phyloP scores from a whole-genome alignment of 257 asterid species.

The Apocynum venetum region DNA sequence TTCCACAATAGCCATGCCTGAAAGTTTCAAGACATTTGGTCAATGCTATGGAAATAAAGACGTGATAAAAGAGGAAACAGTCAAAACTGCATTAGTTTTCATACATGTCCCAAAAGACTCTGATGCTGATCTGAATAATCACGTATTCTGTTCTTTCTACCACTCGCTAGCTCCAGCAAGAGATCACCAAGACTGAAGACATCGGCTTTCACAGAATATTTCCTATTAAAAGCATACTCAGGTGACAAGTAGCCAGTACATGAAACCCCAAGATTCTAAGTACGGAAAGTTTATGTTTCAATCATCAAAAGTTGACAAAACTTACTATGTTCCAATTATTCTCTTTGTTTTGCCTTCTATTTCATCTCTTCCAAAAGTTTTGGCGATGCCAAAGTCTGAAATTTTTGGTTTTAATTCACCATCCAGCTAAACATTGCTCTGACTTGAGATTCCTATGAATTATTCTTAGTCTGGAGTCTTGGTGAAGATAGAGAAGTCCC shows the following conservation, averaged over 20 bases:
- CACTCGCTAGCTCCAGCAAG: conserved; percentile 20
- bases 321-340: conserved; percentile 30
- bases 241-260: conserved; percentile 27
- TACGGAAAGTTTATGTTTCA: neutral
- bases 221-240: conserved; percentile 21
- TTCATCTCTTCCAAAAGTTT: conserved; percentile 18
- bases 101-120: conserved; percentile 32
- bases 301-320: neutral
- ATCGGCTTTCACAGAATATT: conserved; percentile 23
- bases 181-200: conserved; percentile 26
- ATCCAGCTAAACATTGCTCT: conserved; percentile 22
- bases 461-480: conserved; percentile 25
- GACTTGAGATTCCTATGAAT: conserved; percentile 29
- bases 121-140: conserved; percentile 18
- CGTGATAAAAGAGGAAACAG: neutral
- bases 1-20: conserved; percentile 31
- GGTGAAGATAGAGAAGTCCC: conserved; percentile 33
- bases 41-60: neutral
- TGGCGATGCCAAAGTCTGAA: conserved; percentile 26
- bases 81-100: neutral
- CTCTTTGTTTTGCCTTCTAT: conserved; percentile 22
- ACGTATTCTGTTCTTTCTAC: conserved; percentile 22
- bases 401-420: conserved; percentile 23
- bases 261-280: neutral
- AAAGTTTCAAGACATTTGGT: neutral